These are phyloP conservation scores for Citrus inodora DNA, from an alignment of 345 rosid genomes.

Conservation along the genomic window DNA sequence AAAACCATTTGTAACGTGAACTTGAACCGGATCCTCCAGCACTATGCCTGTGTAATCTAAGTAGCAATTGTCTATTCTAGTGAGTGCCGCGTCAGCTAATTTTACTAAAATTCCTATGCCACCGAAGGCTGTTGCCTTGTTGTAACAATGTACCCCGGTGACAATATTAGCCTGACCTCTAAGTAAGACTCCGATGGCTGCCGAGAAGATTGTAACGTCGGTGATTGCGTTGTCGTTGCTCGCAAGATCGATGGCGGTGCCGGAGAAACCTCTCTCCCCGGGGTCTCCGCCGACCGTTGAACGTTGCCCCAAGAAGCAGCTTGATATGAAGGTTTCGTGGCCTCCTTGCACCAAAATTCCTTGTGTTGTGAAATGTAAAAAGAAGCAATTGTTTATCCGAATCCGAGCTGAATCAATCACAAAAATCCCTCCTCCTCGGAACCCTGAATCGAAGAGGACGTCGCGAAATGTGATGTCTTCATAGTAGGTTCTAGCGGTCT, in stretches of 20 bases:
- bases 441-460: slow-evolving; percentile 62
- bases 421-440: slow-evolving; percentile 56
- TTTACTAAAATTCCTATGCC: slow-evolving; percentile 63
- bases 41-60: slow-evolving; percentile 55
- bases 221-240: slow-evolving; percentile 67
- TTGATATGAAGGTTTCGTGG: slow-evolving; percentile 65
- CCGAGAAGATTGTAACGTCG: slow-evolving; percentile 58
- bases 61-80: slow-evolving; percentile 67
- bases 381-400: slow-evolving; percentile 49
- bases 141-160: slow-evolving; percentile 68
- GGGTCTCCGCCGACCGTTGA: slow-evolving; percentile 56
- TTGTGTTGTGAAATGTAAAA: slow-evolving; percentile 61
- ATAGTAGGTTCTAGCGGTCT: slow-evolving; percentile 26
- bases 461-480: slow-evolving; percentile 62
- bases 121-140: slow-evolving; percentile 64
- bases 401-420: slow-evolving; percentile 51
- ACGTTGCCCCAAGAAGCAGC: slow-evolving; percentile 55
- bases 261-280: slow-evolving; percentile 45
- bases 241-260: slow-evolving; percentile 57
- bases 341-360: slow-evolving; percentile 61
- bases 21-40: slow-evolving; percentile 63
- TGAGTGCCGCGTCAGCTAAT: slow-evolving; percentile 24
- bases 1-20: slow-evolving; percentile 55
- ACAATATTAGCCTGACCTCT: slow-evolving; percentile 61
- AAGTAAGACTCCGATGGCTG: slow-evolving; percentile 49